These are phyloP conservation scores for Carex myosuroides DNA, from an alignment of 176 grass and related monocot genomes.

Conservation along the genomic window DNA sequence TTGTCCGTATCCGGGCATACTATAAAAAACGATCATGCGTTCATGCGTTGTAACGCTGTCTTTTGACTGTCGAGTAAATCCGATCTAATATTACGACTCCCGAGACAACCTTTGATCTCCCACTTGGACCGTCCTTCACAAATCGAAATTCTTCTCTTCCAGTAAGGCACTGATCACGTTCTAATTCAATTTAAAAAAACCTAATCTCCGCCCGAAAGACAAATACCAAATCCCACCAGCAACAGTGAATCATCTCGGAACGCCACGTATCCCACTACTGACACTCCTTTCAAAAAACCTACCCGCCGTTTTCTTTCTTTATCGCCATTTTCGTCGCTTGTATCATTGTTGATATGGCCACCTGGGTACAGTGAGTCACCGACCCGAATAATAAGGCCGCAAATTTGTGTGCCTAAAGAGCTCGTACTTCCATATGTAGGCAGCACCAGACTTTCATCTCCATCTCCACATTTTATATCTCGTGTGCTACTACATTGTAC, in stretches of 20 bases:
- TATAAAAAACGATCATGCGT: too few relatives aligned
- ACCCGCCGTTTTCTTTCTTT: neutral
- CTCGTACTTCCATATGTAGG: neutral
- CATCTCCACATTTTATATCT: neutral
- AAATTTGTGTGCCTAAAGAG: neutral
- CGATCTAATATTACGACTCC: too few relatives aligned
- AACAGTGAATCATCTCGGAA: neutral
- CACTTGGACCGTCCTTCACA: too few relatives aligned
- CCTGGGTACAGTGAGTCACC: neutral
- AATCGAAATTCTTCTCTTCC: too few relatives aligned
- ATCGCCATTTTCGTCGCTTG: neutral
- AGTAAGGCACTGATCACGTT: too few relatives aligned
- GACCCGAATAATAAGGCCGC: neutral
- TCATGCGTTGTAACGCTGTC: too few relatives aligned
- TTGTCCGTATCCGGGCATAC: too few relatives aligned
- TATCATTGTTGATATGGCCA: conserved; percentile 3
- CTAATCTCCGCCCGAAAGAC: neutral
- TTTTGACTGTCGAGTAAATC: too few relatives aligned
- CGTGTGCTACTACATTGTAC: neutral
- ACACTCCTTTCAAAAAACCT: neutral
- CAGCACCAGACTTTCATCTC: neutral
- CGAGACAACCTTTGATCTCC: too few relatives aligned
- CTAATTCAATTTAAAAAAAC: neutral
- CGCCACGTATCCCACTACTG: neutral
- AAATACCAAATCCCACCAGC: neutral